Evolutionary conservation across 192 early-diverging fungal genomes (phyloP).

Genomic region (Coemansia sp.): DNA sequence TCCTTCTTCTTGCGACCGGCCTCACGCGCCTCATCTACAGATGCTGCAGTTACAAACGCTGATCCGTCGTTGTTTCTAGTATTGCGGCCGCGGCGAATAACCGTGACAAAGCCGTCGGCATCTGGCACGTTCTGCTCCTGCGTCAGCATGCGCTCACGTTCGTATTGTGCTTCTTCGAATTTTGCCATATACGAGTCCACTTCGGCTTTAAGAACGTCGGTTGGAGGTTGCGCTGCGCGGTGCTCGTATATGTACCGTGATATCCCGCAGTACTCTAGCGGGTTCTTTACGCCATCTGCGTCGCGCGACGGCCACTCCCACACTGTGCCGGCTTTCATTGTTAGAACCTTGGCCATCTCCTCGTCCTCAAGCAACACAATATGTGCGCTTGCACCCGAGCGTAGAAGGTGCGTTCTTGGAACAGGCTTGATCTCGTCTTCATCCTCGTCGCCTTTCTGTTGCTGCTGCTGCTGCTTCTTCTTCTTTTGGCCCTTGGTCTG

Average conservation of each 20-base stretch:
- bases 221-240: constrained; percentile 43
- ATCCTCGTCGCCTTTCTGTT: constrained; percentile 21
- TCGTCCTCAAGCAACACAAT: constrained; percentile 71
- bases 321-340: constrained; percentile 59
- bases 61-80: constrained; percentile 72
- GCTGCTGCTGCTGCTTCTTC: constrained; percentile 39
- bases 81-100: constrained; percentile 68
- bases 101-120: constrained; percentile 91
- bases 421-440: constrained; percentile 30
- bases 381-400: constrained; percentile 64
- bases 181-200: constrained; percentile 76
- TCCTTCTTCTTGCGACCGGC: constrained; percentile 69
- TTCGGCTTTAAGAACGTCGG: constrained; percentile 58
- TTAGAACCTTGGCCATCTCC: constrained; percentile 63
- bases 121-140: constrained; percentile 80
- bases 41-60: constrained; percentile 63
- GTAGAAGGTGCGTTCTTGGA: constrained; percentile 47
- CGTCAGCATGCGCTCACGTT: constrained; percentile 65
- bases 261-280: constrained; percentile 37
- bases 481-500: constrained; percentile 21
- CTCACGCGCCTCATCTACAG: constrained; percentile 62
- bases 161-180: constrained; percentile 77
- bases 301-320: constrained; percentile 48
- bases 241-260: constrained; percentile 47
- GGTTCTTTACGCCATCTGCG: constrained; percentile 40